Percentiles rank a stretch among this genome's conserved stretches.
Evolutionary conservation across 2,329 filamentous ascomycete genomes (phyloP).

Genomic region (Fusarium solani-melongenae): DNA sequence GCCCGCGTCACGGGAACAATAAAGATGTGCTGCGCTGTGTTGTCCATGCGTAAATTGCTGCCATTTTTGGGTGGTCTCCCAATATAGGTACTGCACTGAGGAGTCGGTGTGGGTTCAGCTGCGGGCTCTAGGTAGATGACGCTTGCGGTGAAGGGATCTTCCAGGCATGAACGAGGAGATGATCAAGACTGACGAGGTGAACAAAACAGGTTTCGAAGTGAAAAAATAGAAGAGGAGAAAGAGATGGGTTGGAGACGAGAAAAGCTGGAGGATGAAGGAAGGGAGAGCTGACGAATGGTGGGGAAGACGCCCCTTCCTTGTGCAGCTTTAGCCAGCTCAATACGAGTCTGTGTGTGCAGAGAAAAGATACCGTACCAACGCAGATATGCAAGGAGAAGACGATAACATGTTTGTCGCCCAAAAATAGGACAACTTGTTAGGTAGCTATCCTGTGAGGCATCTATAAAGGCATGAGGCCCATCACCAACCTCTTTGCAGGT

Average conservation of each 20-base stretch:
- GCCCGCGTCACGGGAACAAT: constrained; percentile 11
- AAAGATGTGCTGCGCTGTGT: constrained; percentile 4
- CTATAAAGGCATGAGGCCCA: not conserved
- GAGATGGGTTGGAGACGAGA: not conserved
- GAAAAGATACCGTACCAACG: not conserved
- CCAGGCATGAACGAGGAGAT: not conserved
- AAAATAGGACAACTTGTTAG: not conserved
- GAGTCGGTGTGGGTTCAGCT: not conserved
- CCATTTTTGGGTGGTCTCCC: constrained; percentile 12
- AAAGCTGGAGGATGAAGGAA: not conserved
- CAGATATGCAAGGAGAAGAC: not conserved
- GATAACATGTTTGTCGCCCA: not conserved
- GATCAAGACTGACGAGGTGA: not conserved
- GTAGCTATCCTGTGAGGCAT: not conserved
- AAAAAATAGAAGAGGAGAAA: not conserved
- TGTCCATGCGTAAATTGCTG: constrained; percentile 15
- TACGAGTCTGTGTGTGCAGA: not conserved
- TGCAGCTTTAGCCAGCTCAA: constrained; percentile 1
- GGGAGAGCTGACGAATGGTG: constrained; percentile 18
- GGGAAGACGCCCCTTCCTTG: constrained; percentile 21
- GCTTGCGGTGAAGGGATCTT: not conserved
- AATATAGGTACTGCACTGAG: constrained; percentile 1
- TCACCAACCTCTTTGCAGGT: not conserved
- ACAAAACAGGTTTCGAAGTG: not conserved
- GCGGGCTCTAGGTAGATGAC: not conserved